These are phyloP conservation scores for Talaromyces sp. DNA, from an alignment of 2,329 filamentous ascomycete species.

Conservation along the genomic window DNA sequence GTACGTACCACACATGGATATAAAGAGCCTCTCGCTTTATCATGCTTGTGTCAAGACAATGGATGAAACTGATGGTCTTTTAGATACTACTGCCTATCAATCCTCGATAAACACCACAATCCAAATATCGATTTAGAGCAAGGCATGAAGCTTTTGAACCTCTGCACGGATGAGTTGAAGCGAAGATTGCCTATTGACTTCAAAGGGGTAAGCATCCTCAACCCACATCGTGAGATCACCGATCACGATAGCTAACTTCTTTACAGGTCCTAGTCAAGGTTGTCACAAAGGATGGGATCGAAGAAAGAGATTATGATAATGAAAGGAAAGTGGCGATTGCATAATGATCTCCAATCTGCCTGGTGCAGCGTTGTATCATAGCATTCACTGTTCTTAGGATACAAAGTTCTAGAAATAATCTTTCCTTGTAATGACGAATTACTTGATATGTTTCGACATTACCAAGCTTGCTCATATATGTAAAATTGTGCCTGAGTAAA, in stretches of 20 bases:
- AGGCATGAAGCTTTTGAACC: slow-evolving; percentile 84
- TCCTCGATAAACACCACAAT: slow-evolving; percentile 97
- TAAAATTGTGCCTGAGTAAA: not conserved
- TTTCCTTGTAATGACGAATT: slow-evolving; percentile 1
- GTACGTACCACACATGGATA: slow-evolving; percentile 50
- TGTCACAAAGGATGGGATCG: slow-evolving; percentile 88
- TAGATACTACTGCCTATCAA: slow-evolving; percentile 95
- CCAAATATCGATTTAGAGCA: slow-evolving; percentile 86
- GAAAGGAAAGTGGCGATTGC: slow-evolving; percentile 57
- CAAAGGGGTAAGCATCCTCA: slow-evolving; percentile 69
- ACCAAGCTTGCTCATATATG: not conserved
- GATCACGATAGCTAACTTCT: slow-evolving; percentile 14
- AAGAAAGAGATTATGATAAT: slow-evolving; percentile 81
- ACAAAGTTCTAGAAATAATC: slow-evolving; percentile 3
- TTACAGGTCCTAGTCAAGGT: slow-evolving; percentile 69
- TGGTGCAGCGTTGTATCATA: slow-evolving; percentile 33
- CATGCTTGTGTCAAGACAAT: not conserved
- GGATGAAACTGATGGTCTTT: not conserved
- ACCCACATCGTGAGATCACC: not conserved
- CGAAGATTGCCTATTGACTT: slow-evolving; percentile 96
- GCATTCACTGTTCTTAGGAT: slow-evolving; percentile 21
- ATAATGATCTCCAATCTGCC: slow-evolving; percentile 33
- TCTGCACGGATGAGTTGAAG: slow-evolving; percentile 98
- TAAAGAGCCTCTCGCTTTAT: not conserved
- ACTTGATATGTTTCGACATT: not conserved